phyloP scores from a whole-genome alignment of 2,329 filamentous ascomycete genomes.

The Fusarium sp. region DNA sequence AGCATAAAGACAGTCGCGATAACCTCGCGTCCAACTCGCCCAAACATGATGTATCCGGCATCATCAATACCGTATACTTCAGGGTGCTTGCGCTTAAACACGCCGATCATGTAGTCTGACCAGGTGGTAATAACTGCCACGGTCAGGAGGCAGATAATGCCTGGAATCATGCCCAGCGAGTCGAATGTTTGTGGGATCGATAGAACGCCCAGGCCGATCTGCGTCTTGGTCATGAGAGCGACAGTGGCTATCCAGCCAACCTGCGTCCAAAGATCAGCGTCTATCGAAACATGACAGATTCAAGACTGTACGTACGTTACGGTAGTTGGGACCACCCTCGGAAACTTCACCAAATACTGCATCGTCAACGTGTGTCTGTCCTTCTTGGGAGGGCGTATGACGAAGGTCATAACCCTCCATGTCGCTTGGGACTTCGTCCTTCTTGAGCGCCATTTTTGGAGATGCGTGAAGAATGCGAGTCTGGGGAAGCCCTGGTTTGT shows the following conservation, averaged over 20 bases:
- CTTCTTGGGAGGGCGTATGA: neutral
- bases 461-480: neutral
- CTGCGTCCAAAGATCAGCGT: constrained; percentile 35
- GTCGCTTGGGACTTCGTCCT: constrained; percentile 17
- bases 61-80: constrained; percentile 64
- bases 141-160: constrained; percentile 53
- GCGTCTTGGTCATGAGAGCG: constrained; percentile 58
- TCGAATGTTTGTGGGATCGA: constrained; percentile 59
- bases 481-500: neutral
- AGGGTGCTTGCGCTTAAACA: constrained; percentile 60
- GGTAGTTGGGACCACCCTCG: constrained; percentile 19
- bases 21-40: constrained; percentile 54
- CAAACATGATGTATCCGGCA: constrained; percentile 59
- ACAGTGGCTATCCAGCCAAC: constrained; percentile 55
- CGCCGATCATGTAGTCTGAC: constrained; percentile 53
- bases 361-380: constrained; percentile 12
- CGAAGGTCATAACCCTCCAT: constrained; percentile 4
- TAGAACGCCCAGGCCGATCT: constrained; percentile 57
- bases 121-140: constrained; percentile 51
- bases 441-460: constrained; percentile 8
- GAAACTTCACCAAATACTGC: constrained; percentile 21
- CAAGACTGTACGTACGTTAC: constrained; percentile 1
- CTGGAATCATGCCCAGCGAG: constrained; percentile 57
- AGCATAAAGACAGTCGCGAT: constrained; percentile 51
- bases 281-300: neutral